phyloP scores from a whole-genome alignment of 2,329 filamentous ascomycete species.

The Fusarium heterosporum region DNA sequence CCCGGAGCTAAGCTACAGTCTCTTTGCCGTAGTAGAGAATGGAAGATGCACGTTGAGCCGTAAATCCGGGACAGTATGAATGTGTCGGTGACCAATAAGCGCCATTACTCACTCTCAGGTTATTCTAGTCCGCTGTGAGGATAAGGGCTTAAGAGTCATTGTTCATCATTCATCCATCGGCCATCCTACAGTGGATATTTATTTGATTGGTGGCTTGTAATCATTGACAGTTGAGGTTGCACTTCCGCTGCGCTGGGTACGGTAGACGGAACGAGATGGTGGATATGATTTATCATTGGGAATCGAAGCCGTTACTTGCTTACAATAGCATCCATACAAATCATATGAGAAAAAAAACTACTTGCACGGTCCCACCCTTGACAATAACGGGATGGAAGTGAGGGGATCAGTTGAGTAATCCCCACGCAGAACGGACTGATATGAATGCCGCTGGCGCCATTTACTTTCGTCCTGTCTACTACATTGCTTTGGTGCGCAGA shows the following conservation, averaged over 20 bases:
- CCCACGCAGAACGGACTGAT: conserved; percentile 10
- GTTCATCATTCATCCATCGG: conserved; percentile 32
- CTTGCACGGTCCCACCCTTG: too few relatives aligned
- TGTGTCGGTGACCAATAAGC: conserved; percentile 23
- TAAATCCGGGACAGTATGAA: conserved; percentile 42
- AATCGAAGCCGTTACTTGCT: conserved; percentile 25
- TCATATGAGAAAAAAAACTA: too few relatives aligned
- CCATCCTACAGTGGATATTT: background rate
- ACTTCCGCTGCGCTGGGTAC: conserved; percentile 18
- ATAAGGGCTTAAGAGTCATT: conserved; percentile 42
- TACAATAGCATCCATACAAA: conserved; percentile 46
- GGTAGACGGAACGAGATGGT: conserved; percentile 10
- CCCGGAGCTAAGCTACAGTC: conserved; percentile 27
- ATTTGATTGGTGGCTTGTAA: conserved; percentile 17
- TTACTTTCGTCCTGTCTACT: background rate
- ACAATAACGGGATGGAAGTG: conserved; percentile 24
- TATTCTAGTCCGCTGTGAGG: conserved; percentile 6
- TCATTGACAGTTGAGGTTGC: conserved; percentile 7
- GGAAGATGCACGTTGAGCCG: conserved; percentile 33
- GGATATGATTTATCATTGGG: conserved; percentile 29
- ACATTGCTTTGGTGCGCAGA: background rate
- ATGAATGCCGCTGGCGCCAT: conserved; percentile 13
- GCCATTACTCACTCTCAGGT: background rate
- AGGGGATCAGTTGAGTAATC: conserved; percentile 23
- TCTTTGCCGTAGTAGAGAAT: background rate